These are phyloP conservation scores for Stephanodiscus minutulus DNA, from an alignment of 108 stramenopile species.

Conservation along the genomic window DNA sequence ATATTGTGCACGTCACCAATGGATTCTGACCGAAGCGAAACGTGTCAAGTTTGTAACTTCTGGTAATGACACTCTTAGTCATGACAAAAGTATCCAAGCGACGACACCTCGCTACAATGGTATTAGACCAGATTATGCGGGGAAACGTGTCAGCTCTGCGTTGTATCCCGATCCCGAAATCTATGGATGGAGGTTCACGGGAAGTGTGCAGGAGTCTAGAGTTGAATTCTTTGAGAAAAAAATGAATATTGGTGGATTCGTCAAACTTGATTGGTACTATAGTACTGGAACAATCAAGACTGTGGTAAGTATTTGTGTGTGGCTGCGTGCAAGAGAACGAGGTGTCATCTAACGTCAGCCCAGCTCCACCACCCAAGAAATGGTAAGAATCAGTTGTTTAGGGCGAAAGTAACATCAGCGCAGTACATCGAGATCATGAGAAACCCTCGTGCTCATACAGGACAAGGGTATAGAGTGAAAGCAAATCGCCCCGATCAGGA, in stretches of 20 bases:
- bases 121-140: constrained; percentile 38
- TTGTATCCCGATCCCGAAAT: constrained; percentile 59
- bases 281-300: constrained; percentile 63
- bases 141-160: constrained; percentile 33
- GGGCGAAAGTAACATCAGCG: constrained; percentile 20
- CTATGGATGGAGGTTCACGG: constrained; percentile 70
- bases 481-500: constrained; percentile 19
- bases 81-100: not conserved
- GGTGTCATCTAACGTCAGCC: too few species aligned
- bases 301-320: not conserved
- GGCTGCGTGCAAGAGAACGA: too few species aligned
- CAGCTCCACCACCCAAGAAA: constrained; percentile 53
- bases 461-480: constrained; percentile 26
- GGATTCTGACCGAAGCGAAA: constrained; percentile 30
- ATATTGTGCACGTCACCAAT: constrained; percentile 37
- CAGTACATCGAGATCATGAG: constrained; percentile 31
- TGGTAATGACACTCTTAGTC: not conserved
- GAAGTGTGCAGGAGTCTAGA: constrained; percentile 26
- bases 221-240: constrained; percentile 65
- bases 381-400: constrained; percentile 51
- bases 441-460: constrained; percentile 39
- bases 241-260: constrained; percentile 29
- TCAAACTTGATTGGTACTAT: constrained; percentile 66
- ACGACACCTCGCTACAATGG: constrained; percentile 46
- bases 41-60: constrained; percentile 26